Base-by-base conservation (phyloP, 208 protist species). In the Naegleria fowleri region DNA sequence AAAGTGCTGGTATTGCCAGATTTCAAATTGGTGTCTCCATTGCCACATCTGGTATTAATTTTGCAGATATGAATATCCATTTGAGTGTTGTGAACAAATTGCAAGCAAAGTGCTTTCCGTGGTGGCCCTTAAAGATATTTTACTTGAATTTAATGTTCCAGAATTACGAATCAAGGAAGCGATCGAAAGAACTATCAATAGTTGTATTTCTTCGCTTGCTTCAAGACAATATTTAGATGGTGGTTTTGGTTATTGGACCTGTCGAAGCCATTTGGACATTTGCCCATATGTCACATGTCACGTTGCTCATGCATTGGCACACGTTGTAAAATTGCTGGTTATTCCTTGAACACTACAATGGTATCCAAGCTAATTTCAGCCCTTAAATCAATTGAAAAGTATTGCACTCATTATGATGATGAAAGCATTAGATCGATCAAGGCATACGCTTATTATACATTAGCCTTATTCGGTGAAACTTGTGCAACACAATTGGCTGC, bases 61-160 rank as follows among this genome's bases (percentile, higher is more conserved):
- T 91, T 25, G 67, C 39, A 2, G 91, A 92, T 41, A 75, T 16
- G 33, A 84, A 39, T 92, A 92, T 84, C 52, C 40, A 51, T 92
- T 84, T 43, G 89, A 89, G 6, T 92, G 90, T 90, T 55, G 22
- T 36, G 84, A 92, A 48, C 59, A 87, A 52, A 67, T 75, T 19
- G 0, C 48, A n/a, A n/a, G 39, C 4, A 88, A 13, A 52, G 11
- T 90, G 22, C 19, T 75, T 15, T 33, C 43, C 4, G 38, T 86
- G 25, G 75, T 52, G 36, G 19, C 43, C 33, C 67, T 84, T 11
- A 43, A 39, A 15, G 51, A 90, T 38, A 38, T 90, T 25, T 38
- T 86, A 5, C 9, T 15, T 16, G 88, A 41, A 52, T 90, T 90
- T 16, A 6, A 83, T 6, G 40, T 85, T 33, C 0, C 9, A 33